These are phyloP conservation scores for Exserohilum rostratum DNA, from an alignment of 2,329 filamentous ascomycete species.

Conservation along the genomic window DNA sequence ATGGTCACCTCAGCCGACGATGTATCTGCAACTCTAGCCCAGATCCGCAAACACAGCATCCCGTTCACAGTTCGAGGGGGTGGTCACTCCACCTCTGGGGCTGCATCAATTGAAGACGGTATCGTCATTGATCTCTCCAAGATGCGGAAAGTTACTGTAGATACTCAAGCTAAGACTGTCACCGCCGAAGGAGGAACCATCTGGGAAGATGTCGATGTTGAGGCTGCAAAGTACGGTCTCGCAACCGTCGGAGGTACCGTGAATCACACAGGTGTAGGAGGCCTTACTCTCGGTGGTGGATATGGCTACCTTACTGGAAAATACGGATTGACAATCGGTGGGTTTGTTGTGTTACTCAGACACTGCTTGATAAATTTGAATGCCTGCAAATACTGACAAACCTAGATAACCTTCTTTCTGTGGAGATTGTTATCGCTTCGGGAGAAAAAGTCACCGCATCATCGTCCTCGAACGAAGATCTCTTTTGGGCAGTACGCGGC, in stretches of 20 bases:
- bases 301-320: conserved; percentile 63
- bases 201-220: conserved; percentile 63
- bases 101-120: conserved; percentile 58
- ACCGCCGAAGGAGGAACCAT: conserved; percentile 59
- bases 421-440: conserved; percentile 43
- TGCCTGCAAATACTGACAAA: not conserved
- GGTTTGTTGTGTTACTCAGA: not conserved
- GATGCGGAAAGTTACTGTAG: conserved; percentile 59
- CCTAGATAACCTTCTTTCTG: conserved; percentile 47
- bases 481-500: conserved; percentile 51
- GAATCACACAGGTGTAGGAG: conserved; percentile 67
- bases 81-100: conserved; percentile 62
- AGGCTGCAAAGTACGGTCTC: conserved; percentile 57
- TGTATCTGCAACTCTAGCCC: conserved; percentile 30
- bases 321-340: conserved; percentile 62
- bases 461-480: conserved; percentile 26
- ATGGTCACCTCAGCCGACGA: conserved; percentile 26
- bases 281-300: conserved; percentile 61
- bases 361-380: not conserved
- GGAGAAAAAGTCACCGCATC: conserved; percentile 46
- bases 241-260: conserved; percentile 68
- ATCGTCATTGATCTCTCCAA: conserved; percentile 62
- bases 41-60: conserved; percentile 43
- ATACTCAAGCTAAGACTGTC: conserved; percentile 54
- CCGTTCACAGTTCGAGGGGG: conserved; percentile 62